Conservation (phyloP, 106 monocot species). For the Acorus calamus region DNA sequence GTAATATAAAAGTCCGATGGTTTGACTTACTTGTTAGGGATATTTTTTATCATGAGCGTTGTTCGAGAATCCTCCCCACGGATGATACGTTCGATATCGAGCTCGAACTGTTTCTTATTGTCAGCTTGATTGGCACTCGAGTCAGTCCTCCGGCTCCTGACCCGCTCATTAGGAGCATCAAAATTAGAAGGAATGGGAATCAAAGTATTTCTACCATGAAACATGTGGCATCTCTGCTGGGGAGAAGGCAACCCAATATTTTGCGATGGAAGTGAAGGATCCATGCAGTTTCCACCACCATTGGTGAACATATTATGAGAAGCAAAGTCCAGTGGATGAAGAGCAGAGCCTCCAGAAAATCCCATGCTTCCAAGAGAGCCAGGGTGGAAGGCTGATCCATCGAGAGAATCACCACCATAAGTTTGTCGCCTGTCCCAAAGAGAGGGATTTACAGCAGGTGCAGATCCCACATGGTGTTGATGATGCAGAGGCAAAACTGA, state of each 20-base stretch:
- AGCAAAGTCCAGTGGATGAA: slow-evolving; percentile 17
- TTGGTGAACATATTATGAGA: slow-evolving; percentile 21
- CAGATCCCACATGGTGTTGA: slow-evolving; percentile 28
- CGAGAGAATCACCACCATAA: slow-evolving; percentile 9
- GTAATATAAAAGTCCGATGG: not conserved
- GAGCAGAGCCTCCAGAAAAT: slow-evolving; percentile 11
- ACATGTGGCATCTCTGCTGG: slow-evolving; percentile 24
- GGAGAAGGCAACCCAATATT: slow-evolving; percentile 23
- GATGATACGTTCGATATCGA: slow-evolving; percentile 52
- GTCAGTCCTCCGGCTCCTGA: slow-evolving; percentile 50
- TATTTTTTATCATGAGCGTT: slow-evolving; percentile 73
- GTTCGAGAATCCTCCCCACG: slow-evolving; percentile 47
- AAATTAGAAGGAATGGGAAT: slow-evolving; percentile 25
- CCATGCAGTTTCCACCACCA: slow-evolving; percentile 22
- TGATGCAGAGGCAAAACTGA: slow-evolving; percentile 16
- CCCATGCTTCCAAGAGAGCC: slow-evolving; percentile 27
- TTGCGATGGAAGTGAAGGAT: slow-evolving; percentile 18
- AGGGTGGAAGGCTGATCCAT: slow-evolving; percentile 18
- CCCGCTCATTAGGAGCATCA: slow-evolving; percentile 42
- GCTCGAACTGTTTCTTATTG: slow-evolving; percentile 58
- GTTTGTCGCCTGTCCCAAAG: slow-evolving; percentile 25
- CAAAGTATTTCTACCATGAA: slow-evolving; percentile 28
- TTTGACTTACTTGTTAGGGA: slow-evolving; percentile 58
- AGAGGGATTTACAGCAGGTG: slow-evolving; percentile 28
- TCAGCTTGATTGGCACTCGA: slow-evolving; percentile 28